Evolutionary conservation across 495 filamentous ascomycete genomes (phyloP).

Genomic region (Penicillium atrosanguineum): DNA sequence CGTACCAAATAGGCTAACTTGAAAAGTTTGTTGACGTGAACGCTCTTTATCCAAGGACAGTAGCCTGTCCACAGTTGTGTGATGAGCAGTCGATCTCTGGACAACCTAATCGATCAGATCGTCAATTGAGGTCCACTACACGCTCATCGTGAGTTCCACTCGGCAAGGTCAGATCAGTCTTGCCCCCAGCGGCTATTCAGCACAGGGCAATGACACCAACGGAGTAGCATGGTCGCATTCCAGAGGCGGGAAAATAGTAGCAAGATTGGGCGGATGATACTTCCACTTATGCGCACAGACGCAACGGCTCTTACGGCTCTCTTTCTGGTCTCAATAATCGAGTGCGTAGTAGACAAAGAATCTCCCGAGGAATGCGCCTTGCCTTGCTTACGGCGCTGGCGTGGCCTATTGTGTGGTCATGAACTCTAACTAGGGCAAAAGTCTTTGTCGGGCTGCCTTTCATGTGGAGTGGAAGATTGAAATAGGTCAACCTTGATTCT

Average conservation of each 20-base stretch:
- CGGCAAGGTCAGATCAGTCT: neutral
- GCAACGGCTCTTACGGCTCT: too few relatives aligned
- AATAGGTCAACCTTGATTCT: neutral
- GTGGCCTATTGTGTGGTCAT: neutral
- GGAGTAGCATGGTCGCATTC: conserved; percentile 16
- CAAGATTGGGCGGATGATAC: neutral
- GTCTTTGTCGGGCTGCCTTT: neutral
- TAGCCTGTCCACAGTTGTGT: too few relatives aligned
- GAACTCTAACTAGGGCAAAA: conserved; percentile 2
- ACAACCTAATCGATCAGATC: too few relatives aligned
- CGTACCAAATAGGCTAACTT: neutral
- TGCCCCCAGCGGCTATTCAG: neutral
- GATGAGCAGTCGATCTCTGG: too few relatives aligned
- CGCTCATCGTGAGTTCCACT: neutral
- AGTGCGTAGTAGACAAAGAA: conserved; percentile 1
- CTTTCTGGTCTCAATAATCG: neutral
- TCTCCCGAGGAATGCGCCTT: neutral
- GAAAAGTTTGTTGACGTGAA: neutral
- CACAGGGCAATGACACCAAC: neutral
- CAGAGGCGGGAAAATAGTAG: conserved; percentile 2
- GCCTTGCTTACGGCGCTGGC: neutral
- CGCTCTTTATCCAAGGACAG: neutral
- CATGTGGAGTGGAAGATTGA: neutral
- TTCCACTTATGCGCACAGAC: neutral
- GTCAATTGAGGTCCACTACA: neutral